These are phyloP conservation scores for Atkinsonella texensis DNA, from an alignment of 2,329 filamentous ascomycete genomes.

Conservation along the genomic window DNA sequence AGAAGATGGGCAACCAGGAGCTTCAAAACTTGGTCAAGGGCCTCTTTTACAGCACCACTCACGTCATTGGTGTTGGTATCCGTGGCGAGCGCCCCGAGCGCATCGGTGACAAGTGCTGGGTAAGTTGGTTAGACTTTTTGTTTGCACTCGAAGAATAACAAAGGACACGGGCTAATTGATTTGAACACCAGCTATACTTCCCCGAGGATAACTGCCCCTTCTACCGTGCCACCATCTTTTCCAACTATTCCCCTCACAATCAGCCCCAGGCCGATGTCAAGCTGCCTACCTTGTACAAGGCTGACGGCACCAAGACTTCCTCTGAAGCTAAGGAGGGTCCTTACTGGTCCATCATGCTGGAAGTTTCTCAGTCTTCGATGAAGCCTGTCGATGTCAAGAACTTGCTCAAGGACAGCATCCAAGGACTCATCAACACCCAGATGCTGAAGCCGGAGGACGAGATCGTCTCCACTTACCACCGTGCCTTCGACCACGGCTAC, in stretches of 20 bases:
- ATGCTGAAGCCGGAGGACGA: constrained; percentile 88
- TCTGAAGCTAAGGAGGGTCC: constrained; percentile 71
- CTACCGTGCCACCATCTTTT: constrained; percentile 99
- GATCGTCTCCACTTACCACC: constrained; percentile 97
- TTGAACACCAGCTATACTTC: constrained; percentile 66
- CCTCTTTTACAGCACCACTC: constrained; percentile 92
- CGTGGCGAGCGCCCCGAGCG: constrained; percentile 84
- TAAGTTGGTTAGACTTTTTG: constrained; percentile 26
- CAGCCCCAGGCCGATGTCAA: constrained; percentile 75
- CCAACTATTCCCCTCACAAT: constrained; percentile 99
- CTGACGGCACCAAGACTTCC: constrained; percentile 70
- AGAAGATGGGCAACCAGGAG: constrained; percentile 80
- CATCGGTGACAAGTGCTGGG: constrained; percentile 99
- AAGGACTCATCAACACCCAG: constrained; percentile 93
- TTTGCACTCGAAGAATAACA: neutral
- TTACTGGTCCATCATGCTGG: constrained; percentile 99
- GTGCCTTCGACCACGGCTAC: constrained; percentile 96
- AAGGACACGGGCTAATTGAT: neutral
- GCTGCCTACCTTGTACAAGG: constrained; percentile 76
- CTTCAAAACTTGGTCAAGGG: constrained; percentile 74
- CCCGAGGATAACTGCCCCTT: constrained; percentile 98
- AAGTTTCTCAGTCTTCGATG: constrained; percentile 90
- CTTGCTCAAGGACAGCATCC: constrained; percentile 80
- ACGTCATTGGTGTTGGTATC: constrained; percentile 93
- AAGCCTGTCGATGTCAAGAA: constrained; percentile 86